These are phyloP conservation scores for Bacterosira constricta DNA, from an alignment of 108 stramenopile genomes.

Conservation along the genomic window DNA sequence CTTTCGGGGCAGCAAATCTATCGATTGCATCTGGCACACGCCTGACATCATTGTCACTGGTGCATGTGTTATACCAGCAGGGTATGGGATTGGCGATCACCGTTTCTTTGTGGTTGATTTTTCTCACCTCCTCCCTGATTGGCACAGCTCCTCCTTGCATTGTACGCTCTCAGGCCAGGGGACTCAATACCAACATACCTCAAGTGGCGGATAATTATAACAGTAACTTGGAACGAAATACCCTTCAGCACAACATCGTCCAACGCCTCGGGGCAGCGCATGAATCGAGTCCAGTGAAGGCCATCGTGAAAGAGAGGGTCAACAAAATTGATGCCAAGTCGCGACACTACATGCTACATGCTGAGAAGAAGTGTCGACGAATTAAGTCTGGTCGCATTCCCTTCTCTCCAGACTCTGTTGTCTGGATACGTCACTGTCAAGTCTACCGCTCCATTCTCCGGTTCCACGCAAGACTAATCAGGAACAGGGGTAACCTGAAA, in stretches of 20 bases:
- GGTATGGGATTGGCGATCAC: constrained; percentile 17
- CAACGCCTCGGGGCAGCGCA: neutral
- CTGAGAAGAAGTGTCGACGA: constrained; percentile 25
- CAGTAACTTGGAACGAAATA: neutral
- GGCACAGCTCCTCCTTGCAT: neutral
- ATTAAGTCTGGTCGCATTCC: constrained; percentile 19
- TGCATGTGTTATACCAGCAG: constrained; percentile 10
- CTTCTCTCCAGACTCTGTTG: constrained; percentile 10
- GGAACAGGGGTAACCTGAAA: constrained; percentile 20
- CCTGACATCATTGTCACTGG: constrained; percentile 1
- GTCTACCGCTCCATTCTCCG: constrained; percentile 8
- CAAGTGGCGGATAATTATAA: constrained; percentile 2
- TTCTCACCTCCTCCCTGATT: neutral
- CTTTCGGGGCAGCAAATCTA: constrained; percentile 11
- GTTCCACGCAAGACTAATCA: neutral
- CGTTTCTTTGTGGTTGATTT: constrained; percentile 3
- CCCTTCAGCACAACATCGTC: neutral
- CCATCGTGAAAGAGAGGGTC: neutral
- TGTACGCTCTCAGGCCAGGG: neutral
- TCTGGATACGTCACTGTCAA: constrained; percentile 18
- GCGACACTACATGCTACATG: constrained; percentile 13
- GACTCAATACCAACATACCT: constrained; percentile 1
- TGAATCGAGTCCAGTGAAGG: neutral
- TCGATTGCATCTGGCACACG: constrained; percentile 15
- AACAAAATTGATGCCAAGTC: constrained; percentile 1